These are phyloP conservation scores for Verticillium nubilum DNA, from an alignment of 2,329 filamentous ascomycete species.

Conservation along the genomic window DNA sequence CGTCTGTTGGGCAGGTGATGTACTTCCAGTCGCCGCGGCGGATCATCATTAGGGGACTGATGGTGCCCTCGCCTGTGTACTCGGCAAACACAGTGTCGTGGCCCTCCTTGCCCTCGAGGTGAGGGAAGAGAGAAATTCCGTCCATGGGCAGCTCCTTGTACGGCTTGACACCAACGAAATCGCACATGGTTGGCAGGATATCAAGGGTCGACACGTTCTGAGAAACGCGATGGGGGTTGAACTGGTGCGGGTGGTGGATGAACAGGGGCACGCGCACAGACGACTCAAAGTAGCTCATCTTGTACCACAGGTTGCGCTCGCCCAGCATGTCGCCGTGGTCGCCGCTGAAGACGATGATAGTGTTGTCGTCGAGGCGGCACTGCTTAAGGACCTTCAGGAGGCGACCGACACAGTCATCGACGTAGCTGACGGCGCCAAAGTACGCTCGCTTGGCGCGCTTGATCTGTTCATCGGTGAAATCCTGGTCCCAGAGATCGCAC, in stretches of 20 bases:
- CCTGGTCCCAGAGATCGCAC: conserved; percentile 78
- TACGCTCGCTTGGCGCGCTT: conserved; percentile 82
- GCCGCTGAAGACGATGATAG: conserved; percentile 86
- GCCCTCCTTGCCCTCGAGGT: conserved; percentile 60
- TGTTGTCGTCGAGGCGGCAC: conserved; percentile 76
- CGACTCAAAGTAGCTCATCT: conserved; percentile 95
- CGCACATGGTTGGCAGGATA: conserved; percentile 81
- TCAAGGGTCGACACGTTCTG: conserved; percentile 90
- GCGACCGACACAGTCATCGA: conserved; percentile 86
- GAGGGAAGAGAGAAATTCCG: conserved; percentile 74
- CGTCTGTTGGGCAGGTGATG: conserved; percentile 77
- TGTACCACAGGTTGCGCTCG: conserved; percentile 90
- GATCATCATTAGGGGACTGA: conserved; percentile 92
- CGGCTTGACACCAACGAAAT: conserved; percentile 69
- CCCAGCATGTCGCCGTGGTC: conserved; percentile 97
- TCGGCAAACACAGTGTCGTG: conserved; percentile 90
- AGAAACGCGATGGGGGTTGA: conserved; percentile 68
- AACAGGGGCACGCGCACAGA: conserved; percentile 86
- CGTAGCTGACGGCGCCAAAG: conserved; percentile 89
- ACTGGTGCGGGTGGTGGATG: conserved; percentile 72
- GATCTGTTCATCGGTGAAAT: conserved; percentile 81
- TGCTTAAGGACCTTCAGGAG: conserved; percentile 73
- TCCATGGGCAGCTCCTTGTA: conserved; percentile 75
- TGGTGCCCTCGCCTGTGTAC: conserved; percentile 89
- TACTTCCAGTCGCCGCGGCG: conserved; percentile 87